phyloP scores from a whole-genome alignment of 805 yeast genomes.

The Sugiyamaella boreocaroliniensis region DNA sequence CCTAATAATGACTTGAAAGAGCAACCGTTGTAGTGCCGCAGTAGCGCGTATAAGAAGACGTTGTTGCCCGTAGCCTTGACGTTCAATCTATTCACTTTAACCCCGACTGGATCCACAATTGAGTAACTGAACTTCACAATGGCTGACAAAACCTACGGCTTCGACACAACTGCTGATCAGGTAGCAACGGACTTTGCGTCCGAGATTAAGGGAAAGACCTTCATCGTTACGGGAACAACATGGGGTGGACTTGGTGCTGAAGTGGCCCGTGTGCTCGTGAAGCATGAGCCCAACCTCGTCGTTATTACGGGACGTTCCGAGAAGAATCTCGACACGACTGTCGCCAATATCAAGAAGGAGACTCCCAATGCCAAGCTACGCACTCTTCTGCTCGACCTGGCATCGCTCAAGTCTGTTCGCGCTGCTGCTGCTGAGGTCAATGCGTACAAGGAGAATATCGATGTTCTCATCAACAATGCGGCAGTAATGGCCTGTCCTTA shows the following conservation, averaged over 20 bases:
- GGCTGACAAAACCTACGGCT: neutral
- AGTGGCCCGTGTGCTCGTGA: constrained; percentile 6
- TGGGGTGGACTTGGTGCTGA: constrained; percentile 13
- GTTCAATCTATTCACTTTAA: too few relatives aligned
- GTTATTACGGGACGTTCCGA: constrained; percentile 7
- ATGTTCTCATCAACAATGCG: constrained; percentile 68
- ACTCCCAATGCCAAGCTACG: constrained; percentile 4
- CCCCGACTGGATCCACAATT: too few relatives aligned
- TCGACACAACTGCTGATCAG: constrained; percentile 3
- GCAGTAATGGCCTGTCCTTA: constrained; percentile 76
- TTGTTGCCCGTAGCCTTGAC: too few relatives aligned
- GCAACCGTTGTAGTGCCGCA: too few relatives aligned
- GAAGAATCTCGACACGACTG: constrained; percentile 5
- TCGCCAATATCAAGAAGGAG: constrained; percentile 4
- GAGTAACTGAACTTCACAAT: neutral
- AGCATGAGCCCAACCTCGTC: constrained; percentile 5
- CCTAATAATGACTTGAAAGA: too few relatives aligned
- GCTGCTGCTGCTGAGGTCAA: constrained; percentile 13
- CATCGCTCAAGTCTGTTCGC: constrained; percentile 9
- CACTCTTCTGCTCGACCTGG: constrained; percentile 10
- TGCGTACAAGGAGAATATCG: constrained; percentile 31
- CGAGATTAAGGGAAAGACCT: constrained; percentile 5
- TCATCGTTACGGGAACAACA: constrained; percentile 8
- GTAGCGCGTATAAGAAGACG: too few relatives aligned
- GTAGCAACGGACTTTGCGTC: neutral